Conservation (phyloP, 805 yeast genomes). For the Candida cerambycidarum region DNA sequence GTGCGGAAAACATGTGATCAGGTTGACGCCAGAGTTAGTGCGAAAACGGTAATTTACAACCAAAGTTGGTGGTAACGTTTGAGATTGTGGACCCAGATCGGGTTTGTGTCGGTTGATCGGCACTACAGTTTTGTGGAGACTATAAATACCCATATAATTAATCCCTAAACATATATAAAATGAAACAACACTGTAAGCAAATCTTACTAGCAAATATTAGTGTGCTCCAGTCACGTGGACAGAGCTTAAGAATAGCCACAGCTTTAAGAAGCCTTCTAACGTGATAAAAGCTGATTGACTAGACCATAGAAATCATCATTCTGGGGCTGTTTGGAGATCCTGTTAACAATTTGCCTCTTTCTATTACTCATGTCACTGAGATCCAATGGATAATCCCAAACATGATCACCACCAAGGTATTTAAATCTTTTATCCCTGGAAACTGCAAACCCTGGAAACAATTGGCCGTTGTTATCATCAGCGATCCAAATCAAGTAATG, state of each 20-base stretch:
- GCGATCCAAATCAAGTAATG: conserved; percentile 3
- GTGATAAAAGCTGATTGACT: too few relatives aligned
- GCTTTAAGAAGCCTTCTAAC: too few relatives aligned
- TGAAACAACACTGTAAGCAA: too few relatives aligned
- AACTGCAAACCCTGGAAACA: not conserved
- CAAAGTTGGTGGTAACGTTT: too few relatives aligned
- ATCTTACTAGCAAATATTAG: too few relatives aligned
- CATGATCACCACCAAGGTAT: conserved; percentile 1
- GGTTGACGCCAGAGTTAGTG: too few relatives aligned
- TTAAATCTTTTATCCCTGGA: not conserved
- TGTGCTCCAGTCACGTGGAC: too few relatives aligned
- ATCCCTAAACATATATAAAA: too few relatives aligned
- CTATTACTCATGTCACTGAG: not conserved
- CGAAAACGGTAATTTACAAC: too few relatives aligned
- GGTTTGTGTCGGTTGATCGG: not conserved
- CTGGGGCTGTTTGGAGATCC: not conserved
- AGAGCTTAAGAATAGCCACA: too few relatives aligned
- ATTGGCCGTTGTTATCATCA: not conserved
- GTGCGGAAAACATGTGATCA: not conserved
- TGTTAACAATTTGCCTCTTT: not conserved
- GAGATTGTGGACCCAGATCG: too few relatives aligned
- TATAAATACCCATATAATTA: not conserved
- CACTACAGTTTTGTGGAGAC: not conserved
- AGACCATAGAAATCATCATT: not conserved
- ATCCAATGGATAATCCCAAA: conserved; percentile 1